Base-by-base conservation (phyloP, 106 monocot species). In the Allium sativum region DNA sequence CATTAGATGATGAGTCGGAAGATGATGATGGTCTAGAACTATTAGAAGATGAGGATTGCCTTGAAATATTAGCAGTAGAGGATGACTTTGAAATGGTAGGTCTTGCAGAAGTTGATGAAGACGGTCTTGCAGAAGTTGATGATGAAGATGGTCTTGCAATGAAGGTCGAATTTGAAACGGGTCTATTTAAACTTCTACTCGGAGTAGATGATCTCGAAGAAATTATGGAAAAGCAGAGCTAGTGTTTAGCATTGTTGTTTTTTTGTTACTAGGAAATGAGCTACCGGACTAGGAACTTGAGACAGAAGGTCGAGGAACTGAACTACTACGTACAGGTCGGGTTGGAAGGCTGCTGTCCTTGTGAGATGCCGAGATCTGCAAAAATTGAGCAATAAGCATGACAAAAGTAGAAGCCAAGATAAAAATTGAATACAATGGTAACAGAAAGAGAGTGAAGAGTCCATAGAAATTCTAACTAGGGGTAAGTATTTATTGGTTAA, bases 131-230 rank as follows among this genome's bases (percentile, higher is more conserved):
- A 50, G 15, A 11, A 15, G 48, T 50, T 50, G 48, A 50, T 3
- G 48, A 12, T 6, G 48, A 50, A 44, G 68, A 41, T 17, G 11
- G 42, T 9, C 56, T 48, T 64, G 48, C 13, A 50, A 7, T 50
- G 31, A 31, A 31, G 58, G 58, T 41, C 40, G 40, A 11, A 51
- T 66, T 31, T 31, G 31, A 31, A 31, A 31, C 1, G 1, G 31
- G 31, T 31, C 31, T 20, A 0, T 69, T 53, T 13, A 70, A 67
- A 11, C 67, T 81, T 50, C 40, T 84, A 12, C 75, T 67, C 16
- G 95, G 90, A 40, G 98, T 99, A 44, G 82, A 81, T 45, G 98
- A 83, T 62, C 88, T 80, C 21, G 92, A 93, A 40, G 98, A 93
- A 52, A 68, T 78, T 54, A 85, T 44, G 9, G 91, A 98, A n/a